Evolutionary conservation across 371 early-diverging fungal genomes (phyloP).

Genomic region (Mortierella sp.): DNA sequence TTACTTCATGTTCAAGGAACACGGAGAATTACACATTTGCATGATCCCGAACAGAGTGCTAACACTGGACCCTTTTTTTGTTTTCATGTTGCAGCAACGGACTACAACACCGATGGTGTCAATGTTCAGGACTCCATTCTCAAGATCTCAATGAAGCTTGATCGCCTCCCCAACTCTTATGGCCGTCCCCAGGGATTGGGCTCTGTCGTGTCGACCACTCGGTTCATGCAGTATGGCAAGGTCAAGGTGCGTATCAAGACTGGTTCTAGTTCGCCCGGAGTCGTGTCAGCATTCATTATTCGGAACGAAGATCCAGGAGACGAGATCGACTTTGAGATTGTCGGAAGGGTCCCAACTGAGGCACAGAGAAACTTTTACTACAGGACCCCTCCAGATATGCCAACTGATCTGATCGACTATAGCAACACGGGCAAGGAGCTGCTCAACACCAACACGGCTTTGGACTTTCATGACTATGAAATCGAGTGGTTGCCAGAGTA

Average conservation of each 20-base stretch:
- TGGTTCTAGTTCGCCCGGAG: constrained; percentile 64
- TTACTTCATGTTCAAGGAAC: neutral
- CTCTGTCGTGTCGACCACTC: constrained; percentile 42
- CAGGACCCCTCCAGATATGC: constrained; percentile 46
- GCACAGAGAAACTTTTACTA: constrained; percentile 78
- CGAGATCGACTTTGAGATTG: constrained; percentile 82
- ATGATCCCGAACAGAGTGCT: neutral
- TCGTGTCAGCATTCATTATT: constrained; percentile 78
- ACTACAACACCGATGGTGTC: constrained; percentile 41
- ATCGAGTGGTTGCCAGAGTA: constrained; percentile 71
- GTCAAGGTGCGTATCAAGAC: constrained; percentile 68
- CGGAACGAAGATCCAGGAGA: constrained; percentile 64
- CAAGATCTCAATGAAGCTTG: constrained; percentile 41
- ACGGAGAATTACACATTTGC: too few species aligned
- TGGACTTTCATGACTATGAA: constrained; percentile 57
- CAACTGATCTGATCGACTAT: constrained; percentile 56
- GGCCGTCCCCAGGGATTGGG: constrained; percentile 47
- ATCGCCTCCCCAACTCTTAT: constrained; percentile 27
- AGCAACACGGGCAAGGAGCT: constrained; percentile 56
- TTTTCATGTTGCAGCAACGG: constrained; percentile 17
- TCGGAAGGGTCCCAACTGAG: constrained; percentile 63
- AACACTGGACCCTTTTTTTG: neutral
- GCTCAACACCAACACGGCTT: constrained; percentile 39
- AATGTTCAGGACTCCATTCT: constrained; percentile 34
- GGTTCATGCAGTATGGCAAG: constrained; percentile 61